These are phyloP conservation scores for Solanum chiquidenum DNA, from an alignment of 257 asterid species.

Conservation along the genomic window DNA sequence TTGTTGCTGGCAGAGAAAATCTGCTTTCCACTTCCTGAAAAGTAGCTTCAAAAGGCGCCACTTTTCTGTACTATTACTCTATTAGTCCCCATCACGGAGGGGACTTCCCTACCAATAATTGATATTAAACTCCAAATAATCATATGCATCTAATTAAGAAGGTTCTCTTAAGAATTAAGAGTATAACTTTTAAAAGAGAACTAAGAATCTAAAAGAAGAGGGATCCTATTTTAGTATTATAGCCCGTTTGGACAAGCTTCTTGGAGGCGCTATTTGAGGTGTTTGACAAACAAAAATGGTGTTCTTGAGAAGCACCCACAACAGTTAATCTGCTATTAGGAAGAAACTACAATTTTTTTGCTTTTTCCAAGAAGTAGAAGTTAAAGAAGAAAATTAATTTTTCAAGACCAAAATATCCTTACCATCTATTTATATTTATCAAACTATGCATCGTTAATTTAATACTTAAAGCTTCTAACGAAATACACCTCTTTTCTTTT, in stretches of 20 bases:
- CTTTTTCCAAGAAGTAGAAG: background rate
- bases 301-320: background rate
- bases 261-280: background rate
- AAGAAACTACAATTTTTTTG: background rate
- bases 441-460: background rate
- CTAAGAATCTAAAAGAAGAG: background rate
- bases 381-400: no score
- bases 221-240: background rate
- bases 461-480: background rate
- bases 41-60: background rate
- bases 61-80: background rate
- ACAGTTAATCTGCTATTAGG: background rate
- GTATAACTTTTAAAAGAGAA: no score
- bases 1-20: background rate
- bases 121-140: background rate
- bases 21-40: background rate
- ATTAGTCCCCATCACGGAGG: background rate
- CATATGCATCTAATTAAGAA: background rate
- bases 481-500: background rate
- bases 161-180: background rate
- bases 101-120: background rate
- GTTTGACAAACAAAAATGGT: background rate
- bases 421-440: background rate
- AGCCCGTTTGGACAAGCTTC: background rate
- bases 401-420: background rate